Evolutionary conservation across 345 rosid genomes (phyloP), one percentile per base, ranked within the genome.

Genomic region (Salix viminalis): DNA sequence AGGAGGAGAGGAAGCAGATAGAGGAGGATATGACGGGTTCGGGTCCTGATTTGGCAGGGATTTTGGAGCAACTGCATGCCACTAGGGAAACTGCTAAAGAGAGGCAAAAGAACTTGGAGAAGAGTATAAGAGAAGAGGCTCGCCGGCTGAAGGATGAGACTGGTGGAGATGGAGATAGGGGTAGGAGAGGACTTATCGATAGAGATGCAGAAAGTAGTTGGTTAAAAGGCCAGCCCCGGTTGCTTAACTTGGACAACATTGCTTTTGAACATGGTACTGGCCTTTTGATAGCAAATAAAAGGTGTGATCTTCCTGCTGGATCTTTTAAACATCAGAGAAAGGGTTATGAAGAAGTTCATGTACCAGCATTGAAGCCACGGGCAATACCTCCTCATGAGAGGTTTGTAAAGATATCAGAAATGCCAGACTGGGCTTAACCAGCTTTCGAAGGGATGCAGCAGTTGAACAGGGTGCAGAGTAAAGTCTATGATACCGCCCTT

Each of bases 351-450:
- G 99, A 96, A 87, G 89, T 96, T 85, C 99, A 93, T 72, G 94
- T 93, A 80, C 99, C 99, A 52, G 90, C 90, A 1, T 74, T 81
- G 85, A 91, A 90, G 88, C 72, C 91, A 65, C 88, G 84, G 77
- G 89, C 92, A 34, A 58, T 87, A 58, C 90, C 85, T 75, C 44
- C 85, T 8, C 79, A 86, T 67, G 98, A 96, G 89, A 88, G 75
- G 85, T 84, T 96, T 76, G 96, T 96, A 67, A 90, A 87, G 80
- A 88, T 96, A 73, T 81, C 91, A 2, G 89, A 94, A 23, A 88
- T 96, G 94, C 99, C 98, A 28, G 89, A 81, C 37, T 96, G 97
- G 97, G 98, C 97, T 26, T 98, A 91, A n/a, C 90, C 93, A 10
- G 99, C 99, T 56, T 96, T 96, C 79, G 87, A 89, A 65, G 97